Evolutionary conservation across 2,329 filamentous ascomycete genomes (phyloP).

Genomic region (Aspergillus pseudotamarii): DNA sequence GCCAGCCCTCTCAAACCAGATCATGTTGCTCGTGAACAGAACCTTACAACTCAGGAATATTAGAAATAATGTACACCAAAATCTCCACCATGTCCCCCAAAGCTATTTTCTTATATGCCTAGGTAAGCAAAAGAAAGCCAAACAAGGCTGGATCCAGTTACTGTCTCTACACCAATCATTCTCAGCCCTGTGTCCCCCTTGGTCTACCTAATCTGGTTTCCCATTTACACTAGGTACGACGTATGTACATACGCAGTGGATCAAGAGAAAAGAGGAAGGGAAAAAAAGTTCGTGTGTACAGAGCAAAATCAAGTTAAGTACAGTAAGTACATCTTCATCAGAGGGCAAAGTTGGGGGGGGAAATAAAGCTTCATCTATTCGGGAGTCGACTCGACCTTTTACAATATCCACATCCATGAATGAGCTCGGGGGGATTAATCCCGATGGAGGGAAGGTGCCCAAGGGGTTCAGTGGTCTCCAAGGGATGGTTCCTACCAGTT

Average conservation of each 20-base stretch:
- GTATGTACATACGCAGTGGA: background rate
- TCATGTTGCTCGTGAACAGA: background rate
- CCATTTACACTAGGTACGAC: background rate
- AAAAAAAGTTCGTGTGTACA: background rate
- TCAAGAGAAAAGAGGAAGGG: background rate
- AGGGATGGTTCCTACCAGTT: background rate
- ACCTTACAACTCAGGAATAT: background rate
- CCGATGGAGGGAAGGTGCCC: background rate
- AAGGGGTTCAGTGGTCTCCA: background rate
- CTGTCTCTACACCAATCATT: background rate
- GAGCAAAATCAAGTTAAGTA: no score
- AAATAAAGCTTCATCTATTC: background rate
- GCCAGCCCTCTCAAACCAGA: background rate
- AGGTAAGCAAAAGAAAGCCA: background rate
- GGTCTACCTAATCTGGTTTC: background rate
- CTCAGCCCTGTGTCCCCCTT: background rate
- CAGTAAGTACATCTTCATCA: background rate
- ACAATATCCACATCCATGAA: background rate
- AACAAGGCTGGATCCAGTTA: background rate
- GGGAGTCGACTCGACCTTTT: background rate
- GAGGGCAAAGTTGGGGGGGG: background rate
- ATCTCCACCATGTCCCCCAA: background rate
- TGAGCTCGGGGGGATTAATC: background rate
- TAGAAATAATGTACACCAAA: background rate
- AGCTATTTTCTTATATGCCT: background rate